Base-by-base conservation (phyloP, 2,329 filamentous ascomycete species). In the Penicillium psychrosexuale region DNA sequence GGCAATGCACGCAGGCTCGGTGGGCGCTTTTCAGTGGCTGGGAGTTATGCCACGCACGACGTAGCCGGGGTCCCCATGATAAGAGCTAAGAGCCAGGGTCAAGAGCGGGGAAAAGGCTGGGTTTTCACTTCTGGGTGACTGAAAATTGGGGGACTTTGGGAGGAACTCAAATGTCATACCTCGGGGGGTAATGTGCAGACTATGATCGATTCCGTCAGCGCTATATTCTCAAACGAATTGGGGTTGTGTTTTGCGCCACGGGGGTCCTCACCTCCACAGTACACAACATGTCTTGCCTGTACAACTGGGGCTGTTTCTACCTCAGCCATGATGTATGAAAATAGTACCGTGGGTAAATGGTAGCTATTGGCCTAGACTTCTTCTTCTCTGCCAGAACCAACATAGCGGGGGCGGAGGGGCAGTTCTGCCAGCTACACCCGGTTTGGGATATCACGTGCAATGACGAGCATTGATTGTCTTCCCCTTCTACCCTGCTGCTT, bases 111-210 rank as follows among this genome's bases (percentile, higher is more conserved):
- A 27, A 36, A 40, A 13, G 9, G 37, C 47, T 17, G 8, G 19
- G 19, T 27, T 12, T 50, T 42, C 17, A n/a, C 5, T 47, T 33
- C 19, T 7, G n/a, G n/a, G 22, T 5, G 22, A 46, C 17, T 34
- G 30, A 4, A 31, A 5, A 13, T 19, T 47, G n/a, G 31, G 19
- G 30, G 24, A 11, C n/a, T 13, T 19, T 30, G 24, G 19, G 9
- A 13, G 12, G 12, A 38, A 24, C 19, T 53, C 43, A 38, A 58
- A 37, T 13, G 24, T 49, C 78, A 73, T 84, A 86, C 84, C 83
- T 88, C 85, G 66, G 84, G 84, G 58, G 85, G 85, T 61, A 88
- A 74, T 61, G 79, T 81, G 77, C 85, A 88, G 58, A 87, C 84
- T 85, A 50, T 55, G 8, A 30, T 28, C 27, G 19, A 55, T 54